Evolutionary conservation across 805 yeast species (phyloP).

Genomic region (Jamesozyma hellenica): DNA sequence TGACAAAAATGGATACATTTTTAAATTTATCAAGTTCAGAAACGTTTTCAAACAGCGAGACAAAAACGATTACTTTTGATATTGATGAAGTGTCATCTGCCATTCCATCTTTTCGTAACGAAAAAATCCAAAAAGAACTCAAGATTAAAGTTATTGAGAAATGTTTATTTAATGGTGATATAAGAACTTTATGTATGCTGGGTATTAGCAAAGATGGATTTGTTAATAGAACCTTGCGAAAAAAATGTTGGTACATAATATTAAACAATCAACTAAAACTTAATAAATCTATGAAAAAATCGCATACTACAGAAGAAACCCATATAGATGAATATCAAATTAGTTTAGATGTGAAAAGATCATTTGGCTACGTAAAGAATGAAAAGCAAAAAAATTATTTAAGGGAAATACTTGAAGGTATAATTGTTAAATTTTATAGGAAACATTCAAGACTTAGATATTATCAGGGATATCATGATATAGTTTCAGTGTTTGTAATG

Average conservation of each 20-base stretch:
- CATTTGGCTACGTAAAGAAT: conserved; percentile 36
- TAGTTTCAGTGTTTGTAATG: conserved; percentile 56
- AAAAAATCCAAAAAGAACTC: background rate
- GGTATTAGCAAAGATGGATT: conserved; percentile 22
- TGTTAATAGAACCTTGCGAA: conserved; percentile 13
- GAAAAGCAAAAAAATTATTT: conserved; percentile 15
- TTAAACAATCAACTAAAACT: conserved; percentile 20
- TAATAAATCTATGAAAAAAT: too few species aligned
- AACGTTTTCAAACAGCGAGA: background rate
- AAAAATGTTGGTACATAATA: conserved; percentile 21
- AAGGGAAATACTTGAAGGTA: conserved; percentile 18
- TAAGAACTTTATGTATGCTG: conserved; percentile 9
- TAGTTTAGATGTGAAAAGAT: conserved; percentile 62
- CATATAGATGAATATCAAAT: conserved; percentile 72
- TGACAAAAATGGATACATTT: background rate
- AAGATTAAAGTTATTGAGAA: conserved; percentile 8
- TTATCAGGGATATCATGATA: conserved; percentile 91
- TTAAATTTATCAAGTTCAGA: background rate
- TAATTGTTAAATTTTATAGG: conserved; percentile 48
- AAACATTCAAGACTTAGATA: conserved; percentile 55
- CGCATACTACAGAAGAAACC: background rate
- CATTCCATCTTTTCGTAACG: conserved; percentile 2
- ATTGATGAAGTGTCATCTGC: background rate
- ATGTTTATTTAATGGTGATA: conserved; percentile 10
- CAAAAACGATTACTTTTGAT: background rate